phyloP scores from a whole-genome alignment of 768 basidiomycete genomes.

The Exidia glandulosa region DNA sequence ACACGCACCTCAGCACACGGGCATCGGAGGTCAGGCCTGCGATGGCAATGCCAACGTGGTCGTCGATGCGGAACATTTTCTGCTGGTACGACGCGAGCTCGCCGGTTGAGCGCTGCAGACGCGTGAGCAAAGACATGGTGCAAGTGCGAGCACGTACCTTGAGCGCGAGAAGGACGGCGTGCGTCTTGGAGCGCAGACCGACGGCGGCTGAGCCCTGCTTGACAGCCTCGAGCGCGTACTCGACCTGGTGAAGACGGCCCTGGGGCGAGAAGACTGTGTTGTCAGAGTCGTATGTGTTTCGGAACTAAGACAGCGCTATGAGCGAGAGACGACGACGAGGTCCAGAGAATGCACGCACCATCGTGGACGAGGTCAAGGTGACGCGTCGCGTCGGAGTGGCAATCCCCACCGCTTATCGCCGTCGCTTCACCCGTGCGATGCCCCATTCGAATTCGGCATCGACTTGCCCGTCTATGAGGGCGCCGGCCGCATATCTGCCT shows the following conservation, averaged over 20 bases:
- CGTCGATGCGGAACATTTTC: constrained; percentile 99
- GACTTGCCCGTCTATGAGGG: too few species aligned
- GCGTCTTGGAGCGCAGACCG: constrained; percentile 89
- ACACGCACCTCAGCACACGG: constrained; percentile 78
- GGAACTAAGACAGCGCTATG: too few species aligned
- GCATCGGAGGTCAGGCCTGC: constrained; percentile 98
- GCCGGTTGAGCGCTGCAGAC: constrained; percentile 79
- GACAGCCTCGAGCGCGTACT: constrained; percentile 97
- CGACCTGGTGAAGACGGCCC: constrained; percentile 93
- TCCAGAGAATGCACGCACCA: too few species aligned
- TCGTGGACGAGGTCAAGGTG: too few species aligned
- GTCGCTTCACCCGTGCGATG: too few species aligned
- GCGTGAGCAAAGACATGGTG: not conserved
- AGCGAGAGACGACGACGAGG: too few species aligned
- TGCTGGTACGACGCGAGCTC: constrained; percentile 99
- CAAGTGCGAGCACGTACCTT: constrained; percentile 46
- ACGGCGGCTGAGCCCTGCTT: constrained; percentile 99
- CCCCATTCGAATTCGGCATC: too few species aligned
- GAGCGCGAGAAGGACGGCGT: constrained; percentile 82
- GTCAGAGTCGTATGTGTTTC: constrained; percentile 97
- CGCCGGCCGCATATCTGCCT: too few species aligned
- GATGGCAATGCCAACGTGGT: constrained; percentile 98
- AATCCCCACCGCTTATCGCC: too few species aligned
- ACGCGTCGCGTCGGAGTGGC: too few species aligned
- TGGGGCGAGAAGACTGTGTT: constrained; percentile 97